Base-by-base conservation (phyloP, 2,329 filamentous ascomycete species). In the Fusarium sp. region DNA sequence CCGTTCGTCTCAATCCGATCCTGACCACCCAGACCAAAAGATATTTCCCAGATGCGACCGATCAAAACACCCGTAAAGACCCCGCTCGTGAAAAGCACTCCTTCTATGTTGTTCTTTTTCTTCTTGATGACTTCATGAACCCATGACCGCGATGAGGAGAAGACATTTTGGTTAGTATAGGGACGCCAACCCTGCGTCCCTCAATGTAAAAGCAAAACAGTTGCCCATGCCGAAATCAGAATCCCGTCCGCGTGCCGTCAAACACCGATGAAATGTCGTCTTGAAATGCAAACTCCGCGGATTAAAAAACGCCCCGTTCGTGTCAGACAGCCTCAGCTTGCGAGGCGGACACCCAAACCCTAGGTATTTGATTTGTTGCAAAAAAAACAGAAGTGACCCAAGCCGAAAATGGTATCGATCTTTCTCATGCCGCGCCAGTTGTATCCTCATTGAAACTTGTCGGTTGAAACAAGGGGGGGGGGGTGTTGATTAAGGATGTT, bases 401-500 rank as follows among this genome's bases (percentile, higher is more conserved):
- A 82, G 82, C 82, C 79, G 71, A 82, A 84, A 81, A 77, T 86
- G 85, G 83, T 86, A 86, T 87, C 85, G 82, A 85, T 83, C 84
- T 83, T 84, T 83, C 82, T 83, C 80, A 78, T 79, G 79, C 80
- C 81, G 84, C 82, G 82, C 83, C 82, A 81, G 75, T 78, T 71
- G 59, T 78, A 80, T 82, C 80, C 81, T 82, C 79, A 78, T 79
- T 65, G 69, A 77, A 77, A 76, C 77, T 76, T 80, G 78, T 81
- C 71, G 80, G 66, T 69, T 64, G 66, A 70, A 78, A 78, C 76
- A 77, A 75, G 75, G 69, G 33, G 79, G 69, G 33, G 79, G 79
- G 81, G 85, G 83, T 86, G 84, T 86, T 81, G 84, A 85, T 83
- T 83, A 84, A 84, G 80, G 81, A 83, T 86, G 82, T 86, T 87